These are phyloP conservation scores for Penicillium bialowiezense DNA, from an alignment of 495 filamentous ascomycete species.

Conservation along the genomic window DNA sequence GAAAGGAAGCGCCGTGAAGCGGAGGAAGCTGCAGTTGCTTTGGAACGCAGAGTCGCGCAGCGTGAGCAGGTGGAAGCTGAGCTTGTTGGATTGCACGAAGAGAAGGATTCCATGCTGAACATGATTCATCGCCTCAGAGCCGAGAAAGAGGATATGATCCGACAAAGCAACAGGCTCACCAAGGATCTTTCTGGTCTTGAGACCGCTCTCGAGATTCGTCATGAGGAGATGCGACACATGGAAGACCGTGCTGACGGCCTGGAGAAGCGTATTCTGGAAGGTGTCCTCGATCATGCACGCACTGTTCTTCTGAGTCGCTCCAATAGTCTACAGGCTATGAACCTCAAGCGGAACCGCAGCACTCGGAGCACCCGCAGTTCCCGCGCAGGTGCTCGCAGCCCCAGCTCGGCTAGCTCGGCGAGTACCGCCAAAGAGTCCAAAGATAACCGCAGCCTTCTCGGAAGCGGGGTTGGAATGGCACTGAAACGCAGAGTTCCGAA, in stretches of 20 bases:
- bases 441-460: constrained; percentile 40
- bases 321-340: constrained; percentile 52
- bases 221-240: constrained; percentile 88
- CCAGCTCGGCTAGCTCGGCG: constrained; percentile 37
- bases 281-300: constrained; percentile 91
- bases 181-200: constrained; percentile 85
- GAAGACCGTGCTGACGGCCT: constrained; percentile 81
- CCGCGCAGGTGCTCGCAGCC: constrained; percentile 34
- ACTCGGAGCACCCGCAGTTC: constrained; percentile 34
- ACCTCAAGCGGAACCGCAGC: constrained; percentile 66
- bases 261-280: constrained; percentile 89
- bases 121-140: constrained; percentile 55
- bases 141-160: constrained; percentile 68
- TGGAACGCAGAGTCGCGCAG: constrained; percentile 76
- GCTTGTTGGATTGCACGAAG: constrained; percentile 60
- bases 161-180: constrained; percentile 71
- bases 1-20: constrained; percentile 77
- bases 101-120: constrained; percentile 60
- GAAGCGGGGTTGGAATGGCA: constrained; percentile 51
- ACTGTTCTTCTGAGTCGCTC: constrained; percentile 68
- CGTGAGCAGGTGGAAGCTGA: constrained; percentile 75
- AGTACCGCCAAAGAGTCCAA: constrained; percentile 41
- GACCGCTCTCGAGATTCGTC: constrained; percentile 80
- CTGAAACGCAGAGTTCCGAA: constrained; percentile 46
- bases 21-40: constrained; percentile 73